Evolutionary conservation across 2,329 filamentous ascomycete genomes (phyloP).

Genomic region (Penicillium sp.): DNA sequence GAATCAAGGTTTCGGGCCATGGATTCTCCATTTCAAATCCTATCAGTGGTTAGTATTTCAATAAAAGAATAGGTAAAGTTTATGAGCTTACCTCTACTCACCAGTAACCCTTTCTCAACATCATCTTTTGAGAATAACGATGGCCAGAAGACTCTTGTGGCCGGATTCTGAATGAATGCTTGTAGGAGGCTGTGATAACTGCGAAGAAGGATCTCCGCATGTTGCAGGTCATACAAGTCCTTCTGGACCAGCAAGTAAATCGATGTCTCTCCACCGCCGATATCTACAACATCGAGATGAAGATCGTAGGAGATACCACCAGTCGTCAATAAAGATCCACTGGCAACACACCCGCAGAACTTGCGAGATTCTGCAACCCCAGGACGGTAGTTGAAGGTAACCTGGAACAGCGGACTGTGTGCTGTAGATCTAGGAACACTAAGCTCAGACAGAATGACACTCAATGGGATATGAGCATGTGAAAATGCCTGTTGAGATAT

Average conservation of each 20-base stretch:
- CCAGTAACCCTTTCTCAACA: conserved; percentile 13
- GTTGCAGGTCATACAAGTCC: conserved; percentile 30
- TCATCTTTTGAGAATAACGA: conserved; percentile 11
- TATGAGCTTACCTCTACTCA: conserved; percentile 16
- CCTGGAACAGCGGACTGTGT: conserved; percentile 54
- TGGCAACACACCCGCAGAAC: conserved; percentile 16
- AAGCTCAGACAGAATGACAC: conserved; percentile 50
- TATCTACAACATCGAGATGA: conserved; percentile 42
- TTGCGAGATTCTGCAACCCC: conserved; percentile 29
- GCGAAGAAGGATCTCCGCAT: conserved; percentile 23
- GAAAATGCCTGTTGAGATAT: conserved; percentile 39
- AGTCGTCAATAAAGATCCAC: conserved; percentile 12
- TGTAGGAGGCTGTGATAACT: conserved; percentile 18
- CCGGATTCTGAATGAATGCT: conserved; percentile 19
- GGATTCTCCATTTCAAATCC: conserved; percentile 22
- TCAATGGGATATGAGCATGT: conserved; percentile 51
- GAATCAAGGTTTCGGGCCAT: conserved; percentile 38
- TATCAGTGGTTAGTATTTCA: conserved; percentile 1
- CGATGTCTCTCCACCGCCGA: conserved; percentile 14
- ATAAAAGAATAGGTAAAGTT: not conserved
- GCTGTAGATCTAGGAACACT: conserved; percentile 40
- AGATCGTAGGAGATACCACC: conserved; percentile 35
- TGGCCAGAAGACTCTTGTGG: conserved; percentile 20
- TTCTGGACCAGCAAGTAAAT: conserved; percentile 32
- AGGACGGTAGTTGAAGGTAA: conserved; percentile 50